Evolutionary conservation across 441 rosid genomes (phyloP), one percentile per base, ranked within the genome.

Genomic region (Kokia cookei): DNA sequence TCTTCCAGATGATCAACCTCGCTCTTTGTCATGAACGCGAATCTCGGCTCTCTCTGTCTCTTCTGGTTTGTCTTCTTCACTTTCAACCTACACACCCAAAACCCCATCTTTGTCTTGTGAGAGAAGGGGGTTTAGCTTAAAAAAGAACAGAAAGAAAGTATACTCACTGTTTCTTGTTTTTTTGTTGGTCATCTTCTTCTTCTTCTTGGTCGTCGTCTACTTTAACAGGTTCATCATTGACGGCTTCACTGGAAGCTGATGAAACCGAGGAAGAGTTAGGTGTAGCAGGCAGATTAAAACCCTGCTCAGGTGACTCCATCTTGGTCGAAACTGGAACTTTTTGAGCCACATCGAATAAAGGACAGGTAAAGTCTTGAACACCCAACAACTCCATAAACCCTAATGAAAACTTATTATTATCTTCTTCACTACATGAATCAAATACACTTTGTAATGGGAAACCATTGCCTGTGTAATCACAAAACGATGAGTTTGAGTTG

Each of bases 341-440:
- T 43, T 13, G 65, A 24, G 57, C 37, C 75, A 71, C 32, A 78
- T 82, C 83, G 45, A 72, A 40, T 40, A 76, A 65, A 22, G 82
- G 76, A 65, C 48, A 55, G n/a, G 17, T 43, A 9, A 73, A 78
- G 66, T 82, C 79, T 35, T 84, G 86, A 73, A 86, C 48, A 51
- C 94, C 93, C 82, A 94, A 82, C 22, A 91, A 74, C 81, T 88
- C 97, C 91, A 90, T 78, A 80, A 94, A 94, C 86, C 93, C 96
- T 78, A 89, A 75, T 5, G 94, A 82, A 47, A 78, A 76, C 77
- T 64, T 84, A 42, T 42, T 42, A 42, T 42, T 42, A 74, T 85
- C 91, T 17, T 64, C 80, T 63, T 63, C 68, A 11, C 50, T 8
- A 40, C 73, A 71, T 27, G 82, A 79, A 69, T 88, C 94, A 79